phyloP scores from a whole-genome alignment of 352 stramenopile species.

The Globisporangium cylindrosporum region DNA sequence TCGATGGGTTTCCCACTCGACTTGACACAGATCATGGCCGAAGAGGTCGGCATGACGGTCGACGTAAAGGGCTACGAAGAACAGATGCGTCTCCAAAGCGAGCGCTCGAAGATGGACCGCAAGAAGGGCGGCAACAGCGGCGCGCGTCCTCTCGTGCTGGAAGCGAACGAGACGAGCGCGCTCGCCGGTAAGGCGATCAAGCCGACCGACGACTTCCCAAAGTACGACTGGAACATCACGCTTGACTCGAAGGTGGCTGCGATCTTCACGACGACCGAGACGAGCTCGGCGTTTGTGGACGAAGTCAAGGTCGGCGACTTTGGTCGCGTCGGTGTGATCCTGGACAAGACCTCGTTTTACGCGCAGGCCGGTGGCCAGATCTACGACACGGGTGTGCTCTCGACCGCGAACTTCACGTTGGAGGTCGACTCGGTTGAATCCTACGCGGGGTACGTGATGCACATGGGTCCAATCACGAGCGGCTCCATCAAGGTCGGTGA shows the following conservation, averaged over 20 bases:
- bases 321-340: slow-evolving; percentile 93
- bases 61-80: slow-evolving; percentile 93
- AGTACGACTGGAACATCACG: slow-evolving; percentile 93
- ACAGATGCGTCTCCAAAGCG: slow-evolving; percentile 90
- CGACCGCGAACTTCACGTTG: slow-evolving; percentile 36
- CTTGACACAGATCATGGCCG: slow-evolving; percentile 97
- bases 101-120: slow-evolving; percentile 86
- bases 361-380: slow-evolving; percentile 96
- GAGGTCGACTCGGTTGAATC: slow-evolving; percentile 92
- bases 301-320: slow-evolving; percentile 72
- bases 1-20: slow-evolving; percentile 99
- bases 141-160: slow-evolving; percentile 87
- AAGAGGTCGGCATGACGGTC: slow-evolving; percentile 93
- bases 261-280: slow-evolving; percentile 93
- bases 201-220: slow-evolving; percentile 91
- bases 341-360: slow-evolving; percentile 98
- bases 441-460: slow-evolving; percentile 96
- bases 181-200: slow-evolving; percentile 82
- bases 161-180: slow-evolving; percentile 92
- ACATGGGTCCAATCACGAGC: slow-evolving; percentile 83
- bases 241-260: slow-evolving; percentile 85
- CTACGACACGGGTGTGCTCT: slow-evolving; percentile 91
- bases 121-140: slow-evolving; percentile 81
- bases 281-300: slow-evolving; percentile 81
- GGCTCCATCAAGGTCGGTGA: slow-evolving; percentile 86